A percentile compares a stretch with the other conserved stretches of the same genome.
These are phyloP conservation scores for Orbilia blumenaviensis DNA, from an alignment of 2,329 filamentous ascomycete genomes.

Conservation along the genomic window DNA sequence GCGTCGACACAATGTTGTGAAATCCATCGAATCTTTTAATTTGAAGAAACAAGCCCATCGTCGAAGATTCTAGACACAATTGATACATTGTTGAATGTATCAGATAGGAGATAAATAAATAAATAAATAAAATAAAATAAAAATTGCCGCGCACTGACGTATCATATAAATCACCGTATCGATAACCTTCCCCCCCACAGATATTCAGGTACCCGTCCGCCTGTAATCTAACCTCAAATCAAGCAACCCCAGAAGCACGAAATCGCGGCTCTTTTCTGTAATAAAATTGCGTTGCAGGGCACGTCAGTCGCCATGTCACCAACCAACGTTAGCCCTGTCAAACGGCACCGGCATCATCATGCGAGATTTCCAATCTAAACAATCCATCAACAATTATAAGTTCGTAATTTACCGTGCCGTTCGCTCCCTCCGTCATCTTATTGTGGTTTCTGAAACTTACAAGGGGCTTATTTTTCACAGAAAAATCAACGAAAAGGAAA, in stretches of 20 bases:
- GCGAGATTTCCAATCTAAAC: conserved; percentile 25
- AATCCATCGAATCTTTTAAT: background rate
- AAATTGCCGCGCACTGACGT: background rate
- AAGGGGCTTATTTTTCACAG: conserved; percentile 17
- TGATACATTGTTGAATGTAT: background rate
- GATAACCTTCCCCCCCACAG: conserved; percentile 37
- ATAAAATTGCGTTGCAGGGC: conserved; percentile 22
- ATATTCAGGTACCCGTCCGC: conserved; percentile 42
- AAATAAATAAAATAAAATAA: background rate
- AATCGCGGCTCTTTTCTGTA: conserved; percentile 7
- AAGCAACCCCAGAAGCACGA: conserved; percentile 2
- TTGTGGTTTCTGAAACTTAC: conserved; percentile 47
- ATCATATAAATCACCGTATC: conserved; percentile 7
- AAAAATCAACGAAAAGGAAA: background rate
- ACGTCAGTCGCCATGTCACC: conserved; percentile 23
- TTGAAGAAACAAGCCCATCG: background rate
- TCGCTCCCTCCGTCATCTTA: conserved; percentile 44
- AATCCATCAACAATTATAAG: conserved; percentile 4
- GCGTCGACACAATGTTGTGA: background rate
- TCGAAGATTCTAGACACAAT: background rate
- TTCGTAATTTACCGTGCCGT: conserved; percentile 54
- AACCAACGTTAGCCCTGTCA: conserved; percentile 10
- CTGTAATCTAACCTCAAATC: conserved; percentile 17
- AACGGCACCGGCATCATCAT: conserved; percentile 29
- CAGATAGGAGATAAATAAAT: no score